Evolutionary conservation across 2,329 filamentous ascomycete genomes (phyloP).

Genomic region (Cordyceps farinosa): DNA sequence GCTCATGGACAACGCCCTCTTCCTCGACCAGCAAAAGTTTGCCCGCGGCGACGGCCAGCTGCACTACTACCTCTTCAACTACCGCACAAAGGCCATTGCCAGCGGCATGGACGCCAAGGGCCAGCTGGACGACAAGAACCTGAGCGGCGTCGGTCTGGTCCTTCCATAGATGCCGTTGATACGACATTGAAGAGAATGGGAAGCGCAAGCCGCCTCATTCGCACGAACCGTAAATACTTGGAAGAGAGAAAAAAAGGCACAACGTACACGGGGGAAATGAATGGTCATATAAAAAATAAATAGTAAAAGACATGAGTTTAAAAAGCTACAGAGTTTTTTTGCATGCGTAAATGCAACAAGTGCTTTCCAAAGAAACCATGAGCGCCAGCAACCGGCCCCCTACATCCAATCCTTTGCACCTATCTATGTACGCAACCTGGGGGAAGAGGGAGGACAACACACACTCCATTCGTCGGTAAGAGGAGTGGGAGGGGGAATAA

Average conservation of each 20-base stretch:
- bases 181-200: too few relatives aligned
- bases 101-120: slow-evolving; percentile 83
- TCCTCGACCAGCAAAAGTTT: slow-evolving; percentile 92
- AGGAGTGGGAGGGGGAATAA: background rate
- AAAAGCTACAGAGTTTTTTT: slow-evolving; percentile 6
- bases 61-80: slow-evolving; percentile 98
- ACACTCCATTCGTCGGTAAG: background rate
- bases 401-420: background rate
- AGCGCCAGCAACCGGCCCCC: background rate
- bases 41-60: slow-evolving; percentile 90
- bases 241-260: background rate
- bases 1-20: slow-evolving; percentile 88
- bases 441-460: background rate
- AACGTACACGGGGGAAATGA: background rate
- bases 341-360: background rate
- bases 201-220: background rate
- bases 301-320: background rate
- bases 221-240: background rate
- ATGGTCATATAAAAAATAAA: background rate
- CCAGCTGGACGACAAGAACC: slow-evolving; percentile 68
- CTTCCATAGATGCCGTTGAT: slow-evolving; percentile 50
- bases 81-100: slow-evolving; percentile 77
- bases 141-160: slow-evolving; percentile 87
- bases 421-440: background rate
- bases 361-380: slow-evolving; percentile 3